Evolutionary conservation across 306 rosid genomes (phyloP).

Genomic region (Castanea crenata): DNA sequence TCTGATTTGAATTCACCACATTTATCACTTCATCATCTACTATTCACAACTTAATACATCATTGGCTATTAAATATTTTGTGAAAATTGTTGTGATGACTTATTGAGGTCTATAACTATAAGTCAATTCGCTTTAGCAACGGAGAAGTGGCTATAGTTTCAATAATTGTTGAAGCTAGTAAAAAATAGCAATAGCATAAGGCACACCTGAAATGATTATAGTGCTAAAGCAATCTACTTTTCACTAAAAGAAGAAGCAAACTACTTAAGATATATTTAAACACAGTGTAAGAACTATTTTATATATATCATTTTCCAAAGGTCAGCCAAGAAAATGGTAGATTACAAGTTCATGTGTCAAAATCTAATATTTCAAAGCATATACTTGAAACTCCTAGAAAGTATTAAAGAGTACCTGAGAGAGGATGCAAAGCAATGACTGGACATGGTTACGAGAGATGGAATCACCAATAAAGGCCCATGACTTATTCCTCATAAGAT

Average conservation of each 20-base stretch:
- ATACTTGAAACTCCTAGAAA: background rate
- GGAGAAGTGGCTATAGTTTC: background rate
- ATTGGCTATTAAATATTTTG: too few species aligned
- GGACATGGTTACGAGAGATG: conserved; percentile 79
- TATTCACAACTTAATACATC: too few species aligned
- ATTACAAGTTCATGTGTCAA: background rate
- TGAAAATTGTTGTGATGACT: too few species aligned
- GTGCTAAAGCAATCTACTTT: background rate
- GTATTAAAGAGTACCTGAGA: conserved; percentile 46
- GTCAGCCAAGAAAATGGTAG: background rate
- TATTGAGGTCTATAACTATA: too few species aligned
- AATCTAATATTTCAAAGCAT: background rate
- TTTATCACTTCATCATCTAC: too few species aligned
- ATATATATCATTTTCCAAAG: background rate
- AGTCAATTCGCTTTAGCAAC: background rate
- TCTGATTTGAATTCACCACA: too few species aligned
- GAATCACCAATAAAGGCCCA: conserved; percentile 85
- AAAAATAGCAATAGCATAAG: background rate
- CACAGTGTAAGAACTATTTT: background rate
- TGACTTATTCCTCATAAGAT: conserved; percentile 58
- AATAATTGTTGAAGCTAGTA: background rate
- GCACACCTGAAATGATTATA: background rate
- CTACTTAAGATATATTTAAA: background rate
- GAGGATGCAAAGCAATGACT: conserved; percentile 75
- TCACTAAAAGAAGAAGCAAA: background rate